Base-by-base conservation (phyloP, 2,329 filamentous ascomycete species). In the Fusarium brachygibbosum region DNA sequence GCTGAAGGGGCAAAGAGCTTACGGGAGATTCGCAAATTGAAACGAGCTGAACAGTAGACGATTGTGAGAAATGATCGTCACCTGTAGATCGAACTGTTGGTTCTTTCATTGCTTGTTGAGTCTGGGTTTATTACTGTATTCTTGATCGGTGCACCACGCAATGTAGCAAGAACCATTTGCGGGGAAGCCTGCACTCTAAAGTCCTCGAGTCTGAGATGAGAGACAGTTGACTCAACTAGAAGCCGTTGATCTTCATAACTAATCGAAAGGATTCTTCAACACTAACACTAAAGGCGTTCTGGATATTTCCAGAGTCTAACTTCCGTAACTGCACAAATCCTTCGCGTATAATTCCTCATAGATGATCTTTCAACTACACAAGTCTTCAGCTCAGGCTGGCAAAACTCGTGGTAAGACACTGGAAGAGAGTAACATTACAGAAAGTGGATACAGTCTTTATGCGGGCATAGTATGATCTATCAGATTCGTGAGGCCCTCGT, bases 41-140 rank as follows among this genome's bases (percentile, higher is more conserved):
- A 54, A 48, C 31, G 51, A 56, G 60, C 60, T 56, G 58, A 56
- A 28, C 19, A 23, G 7, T 8, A 21, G 12, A 1, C 10, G n/a
- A 28, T 55, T 57, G 21, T 63, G 60, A 63, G 21, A 63, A 56
- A 17, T 63, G 60, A 63, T 16, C 31, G 13, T 49, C 21, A 35
- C n/a, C 9, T 32, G 12, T 28, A 21, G 11, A 5, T 11, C 17
- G 10, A 37, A 2, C 6, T 6, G 32, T 3, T 37, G n/a, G 19
- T 32, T 51, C 3, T 28, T 4, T 14, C 21, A n/a, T n/a, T n/a
- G n/a, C n/a, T n/a, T n/a, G n/a, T n/a, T n/a, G n/a, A n/a, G n/a
- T n/a, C n/a, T n/a, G n/a, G 17, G 34, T 49, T 28, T 23, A 17
- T 35, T 17, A 11, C n/a, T 34, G 25, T 8, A 32, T 13, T 31